Base-by-base conservation (phyloP, 768 basidiomycete species). In the Pleurotus platypus region DNA sequence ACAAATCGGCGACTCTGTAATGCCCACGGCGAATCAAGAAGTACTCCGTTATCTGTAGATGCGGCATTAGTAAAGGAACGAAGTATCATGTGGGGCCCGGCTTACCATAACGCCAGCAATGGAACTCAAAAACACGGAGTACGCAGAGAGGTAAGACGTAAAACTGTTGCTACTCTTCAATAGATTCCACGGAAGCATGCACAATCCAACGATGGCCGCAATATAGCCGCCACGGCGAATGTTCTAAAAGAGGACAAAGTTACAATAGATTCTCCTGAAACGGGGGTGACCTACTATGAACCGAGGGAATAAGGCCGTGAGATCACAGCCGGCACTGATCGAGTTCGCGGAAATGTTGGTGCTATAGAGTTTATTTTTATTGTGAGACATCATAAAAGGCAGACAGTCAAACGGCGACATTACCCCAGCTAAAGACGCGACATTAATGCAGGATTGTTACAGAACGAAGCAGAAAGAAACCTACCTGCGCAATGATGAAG, bases 141-240 rank as follows among this genome's bases (percentile, higher is more conserved):
- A 92, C 2, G 89, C 87, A 2, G 87, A 88, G 22, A 93, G 81
- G 69, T 92, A 92, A 30, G 87, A 87, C 3, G 88, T 86, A 70
- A 92, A 92, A 59, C 74, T 79, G 65, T 85, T 91, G 69, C 85
- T 87, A 59, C 76, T 82, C 67, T 86, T 84, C 61, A 90, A 76
- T 37, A 91, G 72, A 63, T 88, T 87, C 89, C 89, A 90, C 1
- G 87, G 89, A 38, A 85, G 80, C 75, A 90, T 90, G 69, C 77
- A 82, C 30, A 92, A 65, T 4, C 90, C 90, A 40, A 90, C 84
- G 47, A 87, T 76, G 6, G 89, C 90, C n/a, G 86, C 87, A 47
- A 93, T 72, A 70, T 88, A 94, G 13, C 91, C 90, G 26, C 92
- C 91, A 16, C 91, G 82, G 18, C 91, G 84, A 66, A 94, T 92